Base-by-base conservation (phyloP, 2,329 filamentous ascomycete genomes). In the Lecanicillium sp. region DNA sequence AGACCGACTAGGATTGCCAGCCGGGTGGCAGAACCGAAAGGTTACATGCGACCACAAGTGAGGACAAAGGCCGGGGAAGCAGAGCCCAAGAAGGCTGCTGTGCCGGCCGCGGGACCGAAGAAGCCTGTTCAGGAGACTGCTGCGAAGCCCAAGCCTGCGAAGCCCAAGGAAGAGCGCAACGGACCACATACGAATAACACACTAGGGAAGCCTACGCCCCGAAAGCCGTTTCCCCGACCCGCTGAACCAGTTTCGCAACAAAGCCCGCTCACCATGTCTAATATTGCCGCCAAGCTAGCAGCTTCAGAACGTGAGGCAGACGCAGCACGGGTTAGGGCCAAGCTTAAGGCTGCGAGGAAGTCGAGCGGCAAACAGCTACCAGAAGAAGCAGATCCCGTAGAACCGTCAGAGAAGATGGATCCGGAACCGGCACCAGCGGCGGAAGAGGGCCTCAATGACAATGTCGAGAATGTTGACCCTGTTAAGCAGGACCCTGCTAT, bases 221-320 rank as follows among this genome's bases (percentile, higher is more conserved):
- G 51, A 56, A 37, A 38, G 5, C 37, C 37, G 13, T 39, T 43
- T 15, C 37, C 37, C 2, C 27, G n/a, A 29, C 41, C 41, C 41
- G 40, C 57, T 2, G 63, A 64, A 17, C 62, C 62, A 4, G 52
- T 56, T 2, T 59, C 64, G 5, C 68, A 72, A 35, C 74, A 78
- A 45, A 76, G 69, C 19, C 76, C 76, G 0, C 56, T 80, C 4
- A 78, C 71, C 15, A 78, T 79, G 69, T 72, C 74, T 8, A 69
- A 64, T 25, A 81, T 81, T 44, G 72, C 74, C 0, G 75, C 76
- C 19, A 81, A 81, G 55, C 64, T 81, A 0, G 78, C 76, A 1
- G 77, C 78, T 2, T 75, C 77, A 1, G 78, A 81, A 46, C 66
- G 74, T 14, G 76, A 81, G 38, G 78, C 78, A 4, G 76, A 81